phyloP scores from a whole-genome alignment of 2,329 filamentous ascomycete genomes.

The Lachnellula subtilissima region DNA sequence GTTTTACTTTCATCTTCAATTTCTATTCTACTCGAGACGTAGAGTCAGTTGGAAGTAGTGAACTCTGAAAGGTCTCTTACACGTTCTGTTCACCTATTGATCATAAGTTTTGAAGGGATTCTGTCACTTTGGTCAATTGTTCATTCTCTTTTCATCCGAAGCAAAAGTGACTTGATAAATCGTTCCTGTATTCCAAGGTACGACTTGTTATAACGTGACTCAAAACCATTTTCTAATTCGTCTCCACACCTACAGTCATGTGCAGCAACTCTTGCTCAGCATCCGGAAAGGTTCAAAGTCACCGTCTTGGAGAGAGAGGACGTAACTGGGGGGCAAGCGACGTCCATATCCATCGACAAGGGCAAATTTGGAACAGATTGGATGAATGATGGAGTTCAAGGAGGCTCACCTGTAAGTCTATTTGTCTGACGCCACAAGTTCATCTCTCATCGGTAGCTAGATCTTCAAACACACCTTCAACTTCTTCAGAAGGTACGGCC shows the following conservation, averaged over 20 bases:
- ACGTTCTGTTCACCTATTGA: no score
- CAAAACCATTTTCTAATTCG: neutral
- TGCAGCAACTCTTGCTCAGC: conserved; percentile 60
- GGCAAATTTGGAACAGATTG: conserved; percentile 52
- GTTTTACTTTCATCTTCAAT: neutral
- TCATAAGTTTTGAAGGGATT: no score
- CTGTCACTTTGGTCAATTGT: no score
- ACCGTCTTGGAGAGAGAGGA: conserved; percentile 56
- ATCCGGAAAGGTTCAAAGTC: conserved; percentile 60
- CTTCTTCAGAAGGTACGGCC: conserved; percentile 55
- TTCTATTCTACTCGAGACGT: neutral
- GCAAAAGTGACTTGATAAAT: no score
- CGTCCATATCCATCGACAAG: conserved; percentile 53
- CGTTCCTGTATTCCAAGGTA: no score
- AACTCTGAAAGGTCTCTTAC: no score
- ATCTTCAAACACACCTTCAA: conserved; percentile 66
- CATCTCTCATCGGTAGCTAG: conserved; percentile 29
- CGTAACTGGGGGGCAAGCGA: conserved; percentile 58
- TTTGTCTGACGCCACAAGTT: conserved; percentile 18
- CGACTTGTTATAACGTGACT: no score
- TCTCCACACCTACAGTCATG: conserved; percentile 44
- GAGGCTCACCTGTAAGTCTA: conserved; percentile 44
- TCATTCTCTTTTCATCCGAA: no score
- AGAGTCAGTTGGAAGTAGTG: no score
- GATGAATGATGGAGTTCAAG: conserved; percentile 62